Base-by-base conservation (phyloP, 2,329 filamentous ascomycete genomes). In the Stagonosporopsis tanaceti region DNA sequence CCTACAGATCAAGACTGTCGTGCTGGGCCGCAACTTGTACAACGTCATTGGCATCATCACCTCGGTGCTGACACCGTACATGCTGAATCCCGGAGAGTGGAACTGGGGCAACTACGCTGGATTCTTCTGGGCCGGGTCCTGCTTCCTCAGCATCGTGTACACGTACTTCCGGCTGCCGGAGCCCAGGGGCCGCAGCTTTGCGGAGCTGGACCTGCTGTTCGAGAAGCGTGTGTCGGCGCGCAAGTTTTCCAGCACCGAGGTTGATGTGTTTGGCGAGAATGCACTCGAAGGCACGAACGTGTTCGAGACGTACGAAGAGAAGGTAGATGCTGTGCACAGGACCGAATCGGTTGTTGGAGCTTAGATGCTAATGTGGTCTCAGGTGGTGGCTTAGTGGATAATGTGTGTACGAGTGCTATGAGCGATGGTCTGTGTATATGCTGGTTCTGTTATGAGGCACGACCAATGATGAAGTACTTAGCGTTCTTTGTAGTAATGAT, bases 1-100 rank as follows among this genome's bases (percentile, higher is more conserved):
- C 2, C 83, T 97, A 32, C 90, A 93, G 71, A 93, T 96, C 80
- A 97, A 97, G 81, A 96, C 93, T 0, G 90, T 96, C 22, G 93
- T 95, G 1, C 84, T 97, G 2, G 92, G 90, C 1, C 89, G 93
- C 53, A 91, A 92, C 66, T 79, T 92, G 12, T 83, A 80, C 81
- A 93, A 95, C 69, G 80, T 96, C 47, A 90, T 93, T 40, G 89
- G 86, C 62, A 96, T 97, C 64, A 79, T 96, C 67, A 91, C 88
- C 71, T 89, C 87, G 47, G 89, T 96, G 4, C 77, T 97, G 38
- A 96, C 92, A 0, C 93, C 93, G 0, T 96, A 96, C 78, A 97
- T 97, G 93, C 84, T 96, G 39, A 97, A 97, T 78, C 92, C 93
- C 0, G 84, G 82, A 1, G 89, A 87, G 0, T 97, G 93, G 93